Evolutionary conservation across 768 basidiomycete species (phyloP).

Genomic region (Lentinus tigrinus): DNA sequence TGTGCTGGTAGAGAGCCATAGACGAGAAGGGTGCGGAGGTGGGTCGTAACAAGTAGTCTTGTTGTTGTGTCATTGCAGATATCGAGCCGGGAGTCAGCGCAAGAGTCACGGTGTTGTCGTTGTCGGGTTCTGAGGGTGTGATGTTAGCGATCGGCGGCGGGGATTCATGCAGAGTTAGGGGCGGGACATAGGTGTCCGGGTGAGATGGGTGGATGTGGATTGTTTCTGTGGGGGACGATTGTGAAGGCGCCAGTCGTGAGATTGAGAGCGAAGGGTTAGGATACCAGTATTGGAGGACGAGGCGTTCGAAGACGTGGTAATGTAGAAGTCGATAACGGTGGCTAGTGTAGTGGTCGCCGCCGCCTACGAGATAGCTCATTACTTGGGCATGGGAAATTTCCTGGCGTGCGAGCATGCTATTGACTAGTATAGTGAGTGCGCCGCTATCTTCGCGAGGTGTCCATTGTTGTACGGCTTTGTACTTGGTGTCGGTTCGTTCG

Average conservation of each 20-base stretch:
- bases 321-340: slow-evolving; percentile 15
- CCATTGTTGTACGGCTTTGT: background rate
- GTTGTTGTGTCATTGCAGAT: background rate
- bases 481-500: background rate
- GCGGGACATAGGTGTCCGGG: too few species aligned
- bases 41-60: background rate
- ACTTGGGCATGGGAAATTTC: slow-evolving; percentile 33
- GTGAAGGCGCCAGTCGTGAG: too few species aligned
- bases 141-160: too few species aligned
- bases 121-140: too few species aligned
- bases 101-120: background rate
- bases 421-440: slow-evolving; percentile 8
- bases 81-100: background rate
- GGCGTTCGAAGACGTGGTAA: background rate
- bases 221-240: too few species aligned
- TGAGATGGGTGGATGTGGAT: too few species aligned
- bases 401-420: slow-evolving; percentile 22
- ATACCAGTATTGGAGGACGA: too few species aligned
- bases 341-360: slow-evolving; percentile 23
- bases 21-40: background rate
- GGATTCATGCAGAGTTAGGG: too few species aligned
- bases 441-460: background rate
- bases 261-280: too few species aligned
- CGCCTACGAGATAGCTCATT: slow-evolving; percentile 26
- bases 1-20: background rate